phyloP scores from a whole-genome alignment of 2,329 filamentous ascomycete species.

The Arthrocladium fulminans region DNA sequence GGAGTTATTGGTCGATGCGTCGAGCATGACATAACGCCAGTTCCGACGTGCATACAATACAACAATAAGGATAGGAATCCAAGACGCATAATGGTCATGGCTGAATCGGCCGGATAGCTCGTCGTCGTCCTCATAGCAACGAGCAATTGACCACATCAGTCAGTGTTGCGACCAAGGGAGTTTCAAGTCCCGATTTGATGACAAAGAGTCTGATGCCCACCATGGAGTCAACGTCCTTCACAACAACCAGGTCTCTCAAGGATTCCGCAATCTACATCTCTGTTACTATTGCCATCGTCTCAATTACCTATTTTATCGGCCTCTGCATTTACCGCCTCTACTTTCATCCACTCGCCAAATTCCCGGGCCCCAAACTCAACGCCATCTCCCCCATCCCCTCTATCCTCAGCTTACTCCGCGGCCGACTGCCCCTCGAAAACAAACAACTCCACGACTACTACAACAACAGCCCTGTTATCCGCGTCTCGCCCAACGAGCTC shows the following conservation, averaged over 20 bases:
- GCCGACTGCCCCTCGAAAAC: conserved; percentile 7
- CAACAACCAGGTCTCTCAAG: neutral
- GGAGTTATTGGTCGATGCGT: too few relatives aligned
- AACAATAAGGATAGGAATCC: too few relatives aligned
- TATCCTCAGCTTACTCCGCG: neutral
- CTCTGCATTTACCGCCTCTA: conserved; percentile 24
- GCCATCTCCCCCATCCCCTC: neutral
- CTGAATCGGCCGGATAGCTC: too few relatives aligned
- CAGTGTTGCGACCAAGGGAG: too few relatives aligned
- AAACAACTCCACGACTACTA: conserved; percentile 9
- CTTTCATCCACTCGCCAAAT: conserved; percentile 26
- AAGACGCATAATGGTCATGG: too few relatives aligned
- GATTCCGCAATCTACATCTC: neutral
- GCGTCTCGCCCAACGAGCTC: conserved; percentile 28
- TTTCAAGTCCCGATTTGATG: neutral
- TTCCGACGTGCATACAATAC: too few relatives aligned
- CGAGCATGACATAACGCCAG: too few relatives aligned
- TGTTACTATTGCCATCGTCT: neutral
- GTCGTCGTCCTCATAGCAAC: too few relatives aligned
- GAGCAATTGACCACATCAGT: too few relatives aligned
- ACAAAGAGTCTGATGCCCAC: neutral
- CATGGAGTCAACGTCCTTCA: neutral
- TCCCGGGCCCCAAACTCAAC: conserved; percentile 23
- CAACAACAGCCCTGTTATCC: conserved; percentile 21
- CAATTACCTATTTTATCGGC: neutral